A percentile compares a stretch with the other conserved stretches of the same genome.
phyloP scores from a whole-genome alignment of 768 basidiomycete species.

The Tylopilus plumbeoviolaceoides region DNA sequence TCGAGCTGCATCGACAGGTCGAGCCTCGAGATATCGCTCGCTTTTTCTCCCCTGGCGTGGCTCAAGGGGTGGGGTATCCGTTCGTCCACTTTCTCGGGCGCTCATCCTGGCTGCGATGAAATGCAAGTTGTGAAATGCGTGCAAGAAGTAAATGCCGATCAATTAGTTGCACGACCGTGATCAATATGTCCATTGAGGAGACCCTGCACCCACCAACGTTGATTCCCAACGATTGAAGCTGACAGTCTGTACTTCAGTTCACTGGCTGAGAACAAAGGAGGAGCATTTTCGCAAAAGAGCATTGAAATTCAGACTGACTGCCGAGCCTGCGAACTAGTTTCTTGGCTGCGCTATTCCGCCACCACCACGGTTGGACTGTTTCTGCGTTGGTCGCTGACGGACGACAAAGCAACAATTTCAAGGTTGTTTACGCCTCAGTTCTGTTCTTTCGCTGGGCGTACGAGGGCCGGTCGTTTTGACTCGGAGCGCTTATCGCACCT shows the following conservation, averaged over 20 bases:
- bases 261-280: too few relatives aligned
- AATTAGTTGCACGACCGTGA: neutral
- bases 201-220: too few relatives aligned
- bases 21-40: neutral
- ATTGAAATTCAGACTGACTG: constrained; percentile 40
- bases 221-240: too few relatives aligned
- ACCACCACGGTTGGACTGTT: constrained; percentile 14
- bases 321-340: constrained; percentile 28
- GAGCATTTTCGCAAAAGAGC: too few relatives aligned
- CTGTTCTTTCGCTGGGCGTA: constrained; percentile 24
- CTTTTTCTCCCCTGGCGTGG: neutral
- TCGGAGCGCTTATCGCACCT: constrained; percentile 32
- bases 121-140: neutral
- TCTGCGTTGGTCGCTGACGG: constrained; percentile 16
- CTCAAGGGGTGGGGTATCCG: too few relatives aligned
- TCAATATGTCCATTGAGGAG: too few relatives aligned
- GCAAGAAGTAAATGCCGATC: neutral
- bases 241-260: too few relatives aligned
- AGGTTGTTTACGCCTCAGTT: constrained; percentile 14
- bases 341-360: constrained; percentile 9
- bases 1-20: neutral
- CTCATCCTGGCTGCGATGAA: neutral
- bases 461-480: constrained; percentile 30
- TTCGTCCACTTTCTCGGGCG: neutral
- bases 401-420: constrained; percentile 28